Percentiles rank a stretch among this genome's conserved stretches.
These are phyloP conservation scores for Fusarium incarnatum DNA, from an alignment of 2,329 filamentous ascomycete species.

Conservation along the genomic window DNA sequence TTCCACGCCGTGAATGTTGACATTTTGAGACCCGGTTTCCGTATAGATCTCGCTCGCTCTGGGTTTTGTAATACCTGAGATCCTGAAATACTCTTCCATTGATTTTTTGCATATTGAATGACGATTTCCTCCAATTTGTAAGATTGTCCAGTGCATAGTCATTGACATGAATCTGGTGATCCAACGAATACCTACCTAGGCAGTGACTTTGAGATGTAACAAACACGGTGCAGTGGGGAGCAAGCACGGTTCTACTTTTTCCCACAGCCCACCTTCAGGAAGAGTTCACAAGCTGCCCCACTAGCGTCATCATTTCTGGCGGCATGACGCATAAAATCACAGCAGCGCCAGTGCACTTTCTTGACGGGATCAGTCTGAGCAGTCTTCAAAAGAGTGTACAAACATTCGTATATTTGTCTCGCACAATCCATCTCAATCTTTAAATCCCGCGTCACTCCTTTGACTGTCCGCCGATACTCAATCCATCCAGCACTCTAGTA, in stretches of 20 bases:
- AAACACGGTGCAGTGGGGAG: not conserved
- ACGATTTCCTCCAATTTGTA: not conserved
- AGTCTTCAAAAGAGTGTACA: not conserved
- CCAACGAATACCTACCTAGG: not conserved
- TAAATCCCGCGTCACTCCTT: not conserved
- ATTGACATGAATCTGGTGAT: not conserved
- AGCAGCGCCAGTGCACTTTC: not conserved
- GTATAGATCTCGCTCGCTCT: not conserved
- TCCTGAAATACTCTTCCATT: not conserved
- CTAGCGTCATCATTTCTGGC: slow-evolving; percentile 41
- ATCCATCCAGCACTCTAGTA: not conserved
- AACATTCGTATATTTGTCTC: not conserved
- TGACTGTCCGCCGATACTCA: not conserved
- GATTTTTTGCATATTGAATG: not conserved
- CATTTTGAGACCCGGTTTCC: not conserved
- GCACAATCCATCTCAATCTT: not conserved
- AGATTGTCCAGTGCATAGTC: not conserved
- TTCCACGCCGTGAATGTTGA: not conserved
- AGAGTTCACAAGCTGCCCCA: slow-evolving; percentile 25
- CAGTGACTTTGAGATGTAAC: not conserved
- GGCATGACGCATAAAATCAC: slow-evolving; percentile 38
- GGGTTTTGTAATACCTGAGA: not conserved
- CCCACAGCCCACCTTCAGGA: slow-evolving; percentile 9
- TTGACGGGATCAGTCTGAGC: not conserved
- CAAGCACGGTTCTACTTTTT: slow-evolving; percentile 2